Conservation (phyloP, 2,329 filamentous ascomycete species). For the Alternaria sp. region DNA sequence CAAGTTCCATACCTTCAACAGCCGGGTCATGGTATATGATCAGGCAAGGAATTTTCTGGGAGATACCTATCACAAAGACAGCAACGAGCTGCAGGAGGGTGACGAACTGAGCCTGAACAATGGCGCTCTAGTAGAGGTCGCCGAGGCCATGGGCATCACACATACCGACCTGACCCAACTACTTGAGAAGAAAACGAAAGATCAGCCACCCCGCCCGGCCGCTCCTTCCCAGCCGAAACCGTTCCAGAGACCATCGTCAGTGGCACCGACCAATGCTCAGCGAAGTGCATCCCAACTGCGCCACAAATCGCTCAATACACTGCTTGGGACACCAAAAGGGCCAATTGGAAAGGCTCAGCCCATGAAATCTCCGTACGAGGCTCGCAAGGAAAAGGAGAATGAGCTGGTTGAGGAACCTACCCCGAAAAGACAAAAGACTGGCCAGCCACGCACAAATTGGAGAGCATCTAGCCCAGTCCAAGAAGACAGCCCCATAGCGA, state of each 20-base stretch:
- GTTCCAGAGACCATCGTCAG: conserved; percentile 26
- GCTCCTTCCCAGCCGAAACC: conserved; percentile 24
- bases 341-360: conserved; percentile 67
- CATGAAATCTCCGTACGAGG: conserved; percentile 71
- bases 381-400: conserved; percentile 43
- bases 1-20: conserved; percentile 90
- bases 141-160: conserved; percentile 72
- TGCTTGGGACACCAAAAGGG: conserved; percentile 70
- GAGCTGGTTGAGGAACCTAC: conserved; percentile 42
- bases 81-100: conserved; percentile 74
- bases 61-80: conserved; percentile 79
- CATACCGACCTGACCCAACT: conserved; percentile 81
- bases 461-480: conserved; percentile 22
- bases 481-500: conserved; percentile 16
- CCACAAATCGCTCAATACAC: conserved; percentile 65
- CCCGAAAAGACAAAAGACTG: conserved; percentile 49
- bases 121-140: conserved; percentile 79
- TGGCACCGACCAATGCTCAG: conserved; percentile 20
- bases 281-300: conserved; percentile 51
- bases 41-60: conserved; percentile 80
- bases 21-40: conserved; percentile 88
- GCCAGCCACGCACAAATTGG: conserved; percentile 11
- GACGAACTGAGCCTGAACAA: conserved; percentile 82
- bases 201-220: conserved; percentile 24
- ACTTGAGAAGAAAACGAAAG: conserved; percentile 69